phyloP scores from a whole-genome alignment of 306 rosid genomes.

The Cyclanthera cordifolia region DNA sequence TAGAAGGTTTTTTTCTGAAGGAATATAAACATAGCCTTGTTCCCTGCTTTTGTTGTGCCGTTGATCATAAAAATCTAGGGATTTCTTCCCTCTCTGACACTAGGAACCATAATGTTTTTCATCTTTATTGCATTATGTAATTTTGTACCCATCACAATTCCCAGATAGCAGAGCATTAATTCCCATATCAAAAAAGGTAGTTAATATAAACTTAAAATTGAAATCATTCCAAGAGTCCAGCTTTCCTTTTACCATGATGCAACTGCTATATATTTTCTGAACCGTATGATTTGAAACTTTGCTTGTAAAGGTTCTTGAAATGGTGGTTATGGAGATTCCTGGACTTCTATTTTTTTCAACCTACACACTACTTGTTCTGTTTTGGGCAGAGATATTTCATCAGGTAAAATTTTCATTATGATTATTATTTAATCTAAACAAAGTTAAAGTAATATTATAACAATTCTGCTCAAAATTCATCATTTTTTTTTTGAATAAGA shows the following conservation, averaged over 20 bases:
- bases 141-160: conserved; percentile 3
- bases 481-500: too few relatives aligned
- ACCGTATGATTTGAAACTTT: conserved; percentile 10
- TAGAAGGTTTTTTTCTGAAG: neutral
- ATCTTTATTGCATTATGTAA: neutral
- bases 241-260: neutral
- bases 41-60: neutral
- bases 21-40: neutral
- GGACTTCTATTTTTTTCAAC: conserved; percentile 75
- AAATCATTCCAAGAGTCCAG: neutral
- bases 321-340: conserved; percentile 67
- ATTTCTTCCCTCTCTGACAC: neutral
- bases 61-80: neutral
- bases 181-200: neutral
- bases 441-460: neutral
- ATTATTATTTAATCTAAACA: neutral
- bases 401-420: conserved; percentile 33
- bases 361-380: conserved; percentile 57
- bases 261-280: conserved; percentile 5
- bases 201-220: neutral
- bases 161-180: neutral
- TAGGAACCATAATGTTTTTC: neutral
- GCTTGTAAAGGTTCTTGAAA: conserved; percentile 39
- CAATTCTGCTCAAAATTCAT: neutral
- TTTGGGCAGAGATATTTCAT: conserved; percentile 82